Conservation (phyloP, 441 rosid species). For the Pelargonium myrrhifolium region DNA sequence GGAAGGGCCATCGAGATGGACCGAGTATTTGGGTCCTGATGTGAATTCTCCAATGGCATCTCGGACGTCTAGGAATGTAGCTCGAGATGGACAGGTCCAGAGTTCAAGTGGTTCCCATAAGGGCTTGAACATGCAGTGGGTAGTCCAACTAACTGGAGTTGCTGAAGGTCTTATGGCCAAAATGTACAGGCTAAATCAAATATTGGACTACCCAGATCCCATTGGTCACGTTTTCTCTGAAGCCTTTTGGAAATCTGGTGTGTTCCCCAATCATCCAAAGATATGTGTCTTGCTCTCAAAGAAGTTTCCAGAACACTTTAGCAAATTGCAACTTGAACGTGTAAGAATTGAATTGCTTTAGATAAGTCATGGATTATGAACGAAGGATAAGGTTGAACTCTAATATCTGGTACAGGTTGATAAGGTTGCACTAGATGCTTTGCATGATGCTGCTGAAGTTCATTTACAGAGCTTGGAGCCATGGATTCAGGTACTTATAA, state of each 20-base stretch:
- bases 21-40: slow-evolving; percentile 86
- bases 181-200: slow-evolving; percentile 92
- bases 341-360: slow-evolving; percentile 39
- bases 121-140: slow-evolving; percentile 92
- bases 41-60: slow-evolving; percentile 45
- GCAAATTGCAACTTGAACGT: slow-evolving; percentile 92
- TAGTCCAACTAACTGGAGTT: slow-evolving; percentile 79
- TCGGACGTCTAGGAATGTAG: slow-evolving; percentile 46
- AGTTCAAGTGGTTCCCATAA: slow-evolving; percentile 57
- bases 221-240: slow-evolving; percentile 67
- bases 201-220: slow-evolving; percentile 88
- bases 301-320: slow-evolving; percentile 93
- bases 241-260: slow-evolving; percentile 90
- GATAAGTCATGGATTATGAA: slow-evolving; percentile 1
- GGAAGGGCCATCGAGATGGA: slow-evolving; percentile 96
- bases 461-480: slow-evolving; percentile 95
- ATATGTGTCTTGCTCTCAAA: slow-evolving; percentile 82
- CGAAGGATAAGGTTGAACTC: slow-evolving; percentile 13
- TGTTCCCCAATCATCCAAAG: slow-evolving; percentile 82
- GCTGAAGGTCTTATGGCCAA: slow-evolving; percentile 97
- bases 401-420: slow-evolving; percentile 56
- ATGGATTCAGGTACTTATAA: slow-evolving; percentile 79
- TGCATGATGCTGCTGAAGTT: slow-evolving; percentile 79
- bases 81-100: slow-evolving; percentile 64
- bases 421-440: slow-evolving; percentile 78